Conservation (phyloP, 345 rosid genomes). For the Dipteronia sinensis region DNA sequence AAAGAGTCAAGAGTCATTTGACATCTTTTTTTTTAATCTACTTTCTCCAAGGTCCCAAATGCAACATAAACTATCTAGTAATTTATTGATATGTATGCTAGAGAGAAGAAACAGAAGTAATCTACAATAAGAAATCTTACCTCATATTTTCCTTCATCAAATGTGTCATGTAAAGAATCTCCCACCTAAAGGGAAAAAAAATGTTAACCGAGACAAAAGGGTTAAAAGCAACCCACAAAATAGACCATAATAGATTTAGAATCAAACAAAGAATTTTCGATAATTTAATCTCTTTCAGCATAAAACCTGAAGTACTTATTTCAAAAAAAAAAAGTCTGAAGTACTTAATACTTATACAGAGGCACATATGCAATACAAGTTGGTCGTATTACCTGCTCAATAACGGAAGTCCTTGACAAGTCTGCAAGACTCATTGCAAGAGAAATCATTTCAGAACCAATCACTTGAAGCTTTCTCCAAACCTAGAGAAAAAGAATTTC, state of each 20-base stretch:
- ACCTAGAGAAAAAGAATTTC: conserved; percentile 40
- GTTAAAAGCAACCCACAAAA: conserved; percentile 1
- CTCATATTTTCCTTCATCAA: conserved; percentile 35
- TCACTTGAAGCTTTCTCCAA: conserved; percentile 63
- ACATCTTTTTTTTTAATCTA: background rate
- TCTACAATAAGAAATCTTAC: conserved; percentile 28
- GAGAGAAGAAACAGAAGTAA: background rate
- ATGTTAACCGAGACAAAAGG: background rate
- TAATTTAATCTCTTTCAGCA: background rate
- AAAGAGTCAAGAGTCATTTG: background rate
- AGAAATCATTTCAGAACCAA: conserved; percentile 72
- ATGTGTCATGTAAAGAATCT: conserved; percentile 18
- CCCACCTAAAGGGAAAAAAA: conserved; percentile 30
- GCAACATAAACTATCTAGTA: conserved; percentile 8
- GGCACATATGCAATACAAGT: background rate
- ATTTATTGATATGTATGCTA: background rate
- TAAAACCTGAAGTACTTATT: background rate
- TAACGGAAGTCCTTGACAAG: conserved; percentile 49
- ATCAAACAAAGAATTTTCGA: background rate
- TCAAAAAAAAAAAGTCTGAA: background rate
- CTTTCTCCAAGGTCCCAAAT: conserved; percentile 6
- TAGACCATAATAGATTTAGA: background rate
- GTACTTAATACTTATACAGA: background rate
- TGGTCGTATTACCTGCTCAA: conserved; percentile 56
- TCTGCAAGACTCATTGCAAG: conserved; percentile 69